phyloP scores from a whole-genome alignment of 75 land plant genomes.

The Chamaecyparis obtusa region DNA sequence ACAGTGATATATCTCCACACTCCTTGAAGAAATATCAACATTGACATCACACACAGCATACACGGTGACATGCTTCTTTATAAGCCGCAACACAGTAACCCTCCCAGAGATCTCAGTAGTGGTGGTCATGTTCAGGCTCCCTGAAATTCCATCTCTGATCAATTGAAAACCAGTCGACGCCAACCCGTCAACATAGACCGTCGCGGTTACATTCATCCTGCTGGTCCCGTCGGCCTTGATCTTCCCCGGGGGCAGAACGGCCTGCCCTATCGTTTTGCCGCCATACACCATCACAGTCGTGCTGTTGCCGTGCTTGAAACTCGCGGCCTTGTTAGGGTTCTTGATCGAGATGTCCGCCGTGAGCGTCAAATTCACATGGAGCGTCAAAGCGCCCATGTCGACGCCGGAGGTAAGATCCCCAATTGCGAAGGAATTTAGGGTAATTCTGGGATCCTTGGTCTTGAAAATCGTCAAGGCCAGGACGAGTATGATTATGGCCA shows the following conservation, averaged over 20 bases:
- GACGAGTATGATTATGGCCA: constrained; percentile 23
- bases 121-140: constrained; percentile 17
- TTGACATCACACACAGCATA: constrained; percentile 30
- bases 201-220: constrained; percentile 22
- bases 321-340: constrained; percentile 41
- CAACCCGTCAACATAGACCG: constrained; percentile 16
- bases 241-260: constrained; percentile 24
- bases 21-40: constrained; percentile 3
- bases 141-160: constrained; percentile 14
- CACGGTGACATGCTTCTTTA: constrained; percentile 36
- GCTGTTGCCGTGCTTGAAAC: constrained; percentile 35
- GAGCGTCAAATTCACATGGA: constrained; percentile 19
- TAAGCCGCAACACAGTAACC: constrained; percentile 29
- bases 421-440: constrained; percentile 19
- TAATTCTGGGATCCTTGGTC: constrained; percentile 28
- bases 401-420: not conserved
- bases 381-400: not conserved
- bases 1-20: not conserved
- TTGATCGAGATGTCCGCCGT: constrained; percentile 29
- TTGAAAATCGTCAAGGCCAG: constrained; percentile 56
- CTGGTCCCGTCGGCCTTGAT: constrained; percentile 24
- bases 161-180: constrained; percentile 10
- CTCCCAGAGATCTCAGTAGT: constrained; percentile 29
- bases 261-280: constrained; percentile 21
- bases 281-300: constrained; percentile 22